These are phyloP conservation scores for Fraxinus americana DNA, from an alignment of 257 asterid species.

Conservation along the genomic window DNA sequence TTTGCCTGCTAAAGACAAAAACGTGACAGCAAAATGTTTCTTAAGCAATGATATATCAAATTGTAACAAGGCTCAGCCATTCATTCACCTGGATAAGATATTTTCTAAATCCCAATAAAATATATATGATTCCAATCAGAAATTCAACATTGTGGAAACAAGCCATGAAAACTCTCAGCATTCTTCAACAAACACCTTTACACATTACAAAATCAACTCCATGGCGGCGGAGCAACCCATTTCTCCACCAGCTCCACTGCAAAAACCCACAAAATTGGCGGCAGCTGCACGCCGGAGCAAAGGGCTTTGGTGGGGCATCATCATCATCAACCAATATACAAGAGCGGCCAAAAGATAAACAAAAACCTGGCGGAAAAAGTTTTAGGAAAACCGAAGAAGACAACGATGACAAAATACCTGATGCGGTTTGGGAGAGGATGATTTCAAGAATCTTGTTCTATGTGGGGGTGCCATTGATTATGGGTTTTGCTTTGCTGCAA, in stretches of 20 bases:
- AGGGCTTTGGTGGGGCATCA: conserved; percentile 51
- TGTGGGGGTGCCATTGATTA: conserved; percentile 61
- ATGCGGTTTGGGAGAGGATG: conserved; percentile 64
- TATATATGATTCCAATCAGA: conserved; percentile 6
- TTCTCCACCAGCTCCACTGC: conserved; percentile 26
- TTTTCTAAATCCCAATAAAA: not conserved
- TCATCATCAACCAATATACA: not conserved
- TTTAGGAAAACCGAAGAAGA: not conserved
- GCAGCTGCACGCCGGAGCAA: conserved; percentile 56
- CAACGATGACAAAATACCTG: conserved; percentile 64
- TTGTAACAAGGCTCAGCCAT: conserved; percentile 35
- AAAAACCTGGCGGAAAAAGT: conserved; percentile 19
- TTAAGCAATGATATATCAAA: not conserved
- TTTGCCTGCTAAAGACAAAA: conserved; percentile 21
- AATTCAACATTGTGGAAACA: conserved; percentile 7
- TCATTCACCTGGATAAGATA: conserved; percentile 51
- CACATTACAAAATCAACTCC: conserved; percentile 29
- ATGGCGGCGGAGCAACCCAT: conserved; percentile 30
- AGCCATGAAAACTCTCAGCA: conserved; percentile 56
- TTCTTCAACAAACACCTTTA: conserved; percentile 35
- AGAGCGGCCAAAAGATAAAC: conserved; percentile 27
- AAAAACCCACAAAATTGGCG: conserved; percentile 42
- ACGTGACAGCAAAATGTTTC: not conserved
- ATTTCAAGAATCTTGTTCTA: conserved; percentile 53
- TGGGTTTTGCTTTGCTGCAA: conserved; percentile 48